Base-by-base conservation (phyloP, 2,329 filamentous ascomycete genomes). In the Fusarium piperis region DNA sequence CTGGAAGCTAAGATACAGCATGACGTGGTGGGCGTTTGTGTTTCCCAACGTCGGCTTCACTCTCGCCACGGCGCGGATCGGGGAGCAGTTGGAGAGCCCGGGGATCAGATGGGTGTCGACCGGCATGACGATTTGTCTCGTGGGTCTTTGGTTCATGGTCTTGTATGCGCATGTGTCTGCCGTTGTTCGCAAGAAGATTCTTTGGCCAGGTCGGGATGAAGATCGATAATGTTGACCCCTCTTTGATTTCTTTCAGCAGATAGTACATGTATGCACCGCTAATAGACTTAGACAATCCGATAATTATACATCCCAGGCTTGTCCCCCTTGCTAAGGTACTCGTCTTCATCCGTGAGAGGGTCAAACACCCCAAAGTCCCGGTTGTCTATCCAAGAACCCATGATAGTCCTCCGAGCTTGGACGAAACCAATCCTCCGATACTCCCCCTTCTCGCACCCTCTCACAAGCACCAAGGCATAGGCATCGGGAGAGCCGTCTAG, bases 11-110 rank as follows among this genome's bases (percentile, higher is more conserved):
- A 64, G 73, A 9, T 77, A 72, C 13, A 75, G 74, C n/a, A 72
- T 77, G 73, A 60, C 71, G 4, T 77, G 76, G 76, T 77, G 76
- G 74, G 73, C 76, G 8, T 67, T 77, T 44, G 68, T 77, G 8
- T 77, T 77, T n/a, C 74, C 76, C 6, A 77, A 77, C n/a, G 65
- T 77, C 6, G 76, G 76, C 7, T 77, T 76, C 20, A 68, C 70
- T 1, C 64, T 77, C 11, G 76, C 74, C 4, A 77, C 76, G 4
- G 73, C 55, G 1, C 62, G 46, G n/a, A 77, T 77, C 9, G 74
- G 75, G 0, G 48, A 77, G 26, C 70, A 77, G 28, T 51, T 77
- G n/a, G 67, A 72, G 3, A 77, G 74, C n/a, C 56, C 62, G 23
- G 71, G 51, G 4, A 73, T 77, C 15, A 44, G 72, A 26, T 77